These are phyloP conservation scores for Protomyces arabidopsidicola DNA, from an alignment of 1,139 yeast species.

Conservation along the genomic window DNA sequence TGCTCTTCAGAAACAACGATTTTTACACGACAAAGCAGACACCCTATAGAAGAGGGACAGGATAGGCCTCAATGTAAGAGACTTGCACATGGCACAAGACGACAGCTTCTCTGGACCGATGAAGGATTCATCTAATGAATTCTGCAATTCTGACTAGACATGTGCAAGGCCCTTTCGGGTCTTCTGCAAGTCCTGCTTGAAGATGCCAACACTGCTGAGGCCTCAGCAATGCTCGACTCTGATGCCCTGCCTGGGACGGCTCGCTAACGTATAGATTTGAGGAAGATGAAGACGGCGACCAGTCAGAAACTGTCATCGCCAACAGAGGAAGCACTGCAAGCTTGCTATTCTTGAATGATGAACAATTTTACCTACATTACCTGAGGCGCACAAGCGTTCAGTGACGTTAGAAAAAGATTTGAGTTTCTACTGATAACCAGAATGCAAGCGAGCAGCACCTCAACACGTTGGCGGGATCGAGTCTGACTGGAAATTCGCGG, in stretches of 20 bases:
- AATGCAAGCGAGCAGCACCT: background rate
- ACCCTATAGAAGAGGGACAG: too few species aligned
- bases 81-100: background rate
- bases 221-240: background rate
- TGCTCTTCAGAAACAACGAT: too few species aligned
- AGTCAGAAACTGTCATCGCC: too few species aligned
- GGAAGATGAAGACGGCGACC: too few species aligned
- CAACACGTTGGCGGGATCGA: too few species aligned
- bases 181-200: background rate
- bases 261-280: too few species aligned
- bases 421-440: background rate
- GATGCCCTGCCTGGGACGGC: background rate
- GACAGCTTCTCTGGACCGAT: background rate
- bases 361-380: background rate
- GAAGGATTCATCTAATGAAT: background rate
- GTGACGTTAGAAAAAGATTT: slow-evolving; percentile 2
- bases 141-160: background rate
- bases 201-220: background rate
- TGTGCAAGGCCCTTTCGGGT: background rate
- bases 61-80: too few species aligned
- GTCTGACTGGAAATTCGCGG: too few species aligned
- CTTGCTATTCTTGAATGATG: background rate
- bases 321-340: too few species aligned
- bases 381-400: background rate
- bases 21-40: too few species aligned